A percentile compares a stretch with the other conserved stretches of the same genome.
Conservation (phyloP, 805 yeast species). For the Metschnikowia drakensbergensis region DNA sequence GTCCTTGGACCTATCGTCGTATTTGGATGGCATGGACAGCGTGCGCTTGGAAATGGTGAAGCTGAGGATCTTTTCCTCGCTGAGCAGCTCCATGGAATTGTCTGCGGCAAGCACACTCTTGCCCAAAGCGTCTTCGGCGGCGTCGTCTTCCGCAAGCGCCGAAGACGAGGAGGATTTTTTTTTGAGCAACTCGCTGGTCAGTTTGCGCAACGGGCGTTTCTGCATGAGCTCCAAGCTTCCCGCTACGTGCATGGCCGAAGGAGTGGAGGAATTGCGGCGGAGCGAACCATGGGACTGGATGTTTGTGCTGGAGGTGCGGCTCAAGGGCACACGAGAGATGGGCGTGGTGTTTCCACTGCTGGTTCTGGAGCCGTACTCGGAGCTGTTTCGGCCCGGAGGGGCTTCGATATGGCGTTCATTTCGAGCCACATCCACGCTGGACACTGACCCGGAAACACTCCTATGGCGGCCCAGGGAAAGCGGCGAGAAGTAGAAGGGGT, state of each 20-base stretch:
- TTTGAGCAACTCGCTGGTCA: not conserved
- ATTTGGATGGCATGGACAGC: not conserved
- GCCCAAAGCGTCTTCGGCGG: not conserved
- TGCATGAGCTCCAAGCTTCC: not conserved
- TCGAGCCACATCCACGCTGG: not conserved
- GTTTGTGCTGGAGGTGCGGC: slow-evolving; percentile 2
- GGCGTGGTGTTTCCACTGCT: slow-evolving; percentile 3
- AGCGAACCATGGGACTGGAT: slow-evolving; percentile 3
- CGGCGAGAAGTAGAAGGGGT: slow-evolving; percentile 12
- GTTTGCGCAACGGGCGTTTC: not conserved
- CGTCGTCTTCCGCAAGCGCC: not conserved
- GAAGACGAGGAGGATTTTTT: not conserved
- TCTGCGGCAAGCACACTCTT: not conserved
- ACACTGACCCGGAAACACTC: slow-evolving; percentile 7
- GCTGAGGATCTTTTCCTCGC: not conserved
- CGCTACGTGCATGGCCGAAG: not conserved
- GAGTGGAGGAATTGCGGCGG: slow-evolving; percentile 9
- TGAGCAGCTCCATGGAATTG: slow-evolving; percentile 4
- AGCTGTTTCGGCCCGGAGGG: not conserved
- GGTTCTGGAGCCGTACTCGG: not conserved
- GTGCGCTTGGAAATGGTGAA: not conserved
- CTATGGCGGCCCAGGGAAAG: slow-evolving; percentile 9
- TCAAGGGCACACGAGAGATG: not conserved
- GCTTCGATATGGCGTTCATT: not conserved
- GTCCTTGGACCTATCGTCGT: not conserved